A percentile compares a stretch with the other conserved stretches of the same genome.
phyloP scores from a whole-genome alignment of 371 early-diverging fungal species.

The Saksenaea vasiformis region DNA sequence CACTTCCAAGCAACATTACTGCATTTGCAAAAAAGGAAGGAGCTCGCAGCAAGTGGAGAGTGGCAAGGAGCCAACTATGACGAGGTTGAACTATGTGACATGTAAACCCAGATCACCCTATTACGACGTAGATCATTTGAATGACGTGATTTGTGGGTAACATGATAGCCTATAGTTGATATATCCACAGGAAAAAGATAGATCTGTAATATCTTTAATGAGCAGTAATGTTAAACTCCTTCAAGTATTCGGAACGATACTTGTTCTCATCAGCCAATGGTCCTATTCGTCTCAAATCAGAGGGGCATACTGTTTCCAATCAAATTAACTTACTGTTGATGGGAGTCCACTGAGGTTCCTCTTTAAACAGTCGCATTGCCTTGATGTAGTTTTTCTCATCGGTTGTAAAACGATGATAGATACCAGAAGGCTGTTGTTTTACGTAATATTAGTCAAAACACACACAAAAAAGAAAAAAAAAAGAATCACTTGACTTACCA shows the following conservation, averaged over 20 bases:
- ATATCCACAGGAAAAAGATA: background rate
- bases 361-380: conserved; percentile 93
- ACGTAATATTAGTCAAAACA: background rate
- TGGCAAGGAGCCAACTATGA: conserved; percentile 32
- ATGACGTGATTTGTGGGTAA: conserved; percentile 5
- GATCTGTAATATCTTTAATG: conserved; percentile 12
- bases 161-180: background rate
- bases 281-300: conserved; percentile 21
- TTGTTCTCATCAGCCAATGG: conserved; percentile 43
- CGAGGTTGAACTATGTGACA: conserved; percentile 24
- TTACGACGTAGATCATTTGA: background rate
- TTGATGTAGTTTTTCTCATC: conserved; percentile 85
- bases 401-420: conserved; percentile 94
- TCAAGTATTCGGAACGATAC: conserved; percentile 37
- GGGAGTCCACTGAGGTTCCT: conserved; percentile 93
- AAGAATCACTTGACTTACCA: conserved; percentile 50
- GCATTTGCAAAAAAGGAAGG: conserved; percentile 39
- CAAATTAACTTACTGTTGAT: conserved; percentile 71
- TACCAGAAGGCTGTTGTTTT: conserved; percentile 80
- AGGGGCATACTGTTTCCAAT: background rate
- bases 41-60: conserved; percentile 16
- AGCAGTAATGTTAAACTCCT: conserved; percentile 26
- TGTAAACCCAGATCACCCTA: conserved; percentile 11
- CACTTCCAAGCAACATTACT: conserved; percentile 66
- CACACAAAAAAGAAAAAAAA: conserved; percentile 5